Percentiles rank a stretch among this genome's conserved stretches.
phyloP scores from a whole-genome alignment of 495 filamentous ascomycete genomes.

The Podospora bellae-mahoneyi region DNA sequence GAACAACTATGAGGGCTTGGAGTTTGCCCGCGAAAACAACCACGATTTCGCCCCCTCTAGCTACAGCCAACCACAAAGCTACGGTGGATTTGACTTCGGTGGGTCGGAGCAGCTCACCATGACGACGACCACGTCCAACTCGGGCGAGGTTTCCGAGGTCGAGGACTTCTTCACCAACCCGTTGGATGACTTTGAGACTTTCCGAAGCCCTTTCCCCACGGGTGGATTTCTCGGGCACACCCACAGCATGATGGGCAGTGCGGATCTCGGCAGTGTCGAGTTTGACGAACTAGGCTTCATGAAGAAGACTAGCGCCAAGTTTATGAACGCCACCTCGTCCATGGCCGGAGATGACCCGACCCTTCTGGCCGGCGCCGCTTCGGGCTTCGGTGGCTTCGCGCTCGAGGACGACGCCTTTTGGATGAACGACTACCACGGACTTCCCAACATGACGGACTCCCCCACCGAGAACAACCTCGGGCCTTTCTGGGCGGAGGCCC shows the following conservation, averaged over 20 bases:
- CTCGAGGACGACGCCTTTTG: conserved; percentile 38
- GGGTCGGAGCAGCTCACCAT: conserved; percentile 52
- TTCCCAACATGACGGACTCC: conserved; percentile 31
- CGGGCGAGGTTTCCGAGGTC: conserved; percentile 71
- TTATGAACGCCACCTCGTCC: conserved; percentile 37
- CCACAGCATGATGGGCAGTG: conserved; percentile 50
- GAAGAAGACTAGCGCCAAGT: conserved; percentile 50
- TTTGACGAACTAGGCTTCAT: conserved; percentile 54
- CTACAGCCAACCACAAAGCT: conserved; percentile 68
- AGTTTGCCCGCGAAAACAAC: conserved; percentile 42
- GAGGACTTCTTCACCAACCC: conserved; percentile 61
- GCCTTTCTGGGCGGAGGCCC: conserved; percentile 31
- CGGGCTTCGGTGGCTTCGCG: conserved; percentile 24
- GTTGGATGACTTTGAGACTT: conserved; percentile 54
- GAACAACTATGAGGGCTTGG: conserved; percentile 65
- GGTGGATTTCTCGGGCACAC: conserved; percentile 51
- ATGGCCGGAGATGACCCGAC: conserved; percentile 36
- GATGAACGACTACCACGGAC: conserved; percentile 28
- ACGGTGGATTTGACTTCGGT: conserved; percentile 63
- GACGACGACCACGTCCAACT: conserved; percentile 61
- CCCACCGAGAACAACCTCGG: conserved; percentile 30
- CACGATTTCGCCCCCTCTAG: conserved; percentile 58
- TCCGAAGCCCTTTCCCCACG: conserved; percentile 48
- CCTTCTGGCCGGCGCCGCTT: conserved; percentile 21
- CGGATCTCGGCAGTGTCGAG: conserved; percentile 56